These are phyloP conservation scores for Globisporangium irregulare DNA, from an alignment of 352 stramenopile species.

Conservation along the genomic window DNA sequence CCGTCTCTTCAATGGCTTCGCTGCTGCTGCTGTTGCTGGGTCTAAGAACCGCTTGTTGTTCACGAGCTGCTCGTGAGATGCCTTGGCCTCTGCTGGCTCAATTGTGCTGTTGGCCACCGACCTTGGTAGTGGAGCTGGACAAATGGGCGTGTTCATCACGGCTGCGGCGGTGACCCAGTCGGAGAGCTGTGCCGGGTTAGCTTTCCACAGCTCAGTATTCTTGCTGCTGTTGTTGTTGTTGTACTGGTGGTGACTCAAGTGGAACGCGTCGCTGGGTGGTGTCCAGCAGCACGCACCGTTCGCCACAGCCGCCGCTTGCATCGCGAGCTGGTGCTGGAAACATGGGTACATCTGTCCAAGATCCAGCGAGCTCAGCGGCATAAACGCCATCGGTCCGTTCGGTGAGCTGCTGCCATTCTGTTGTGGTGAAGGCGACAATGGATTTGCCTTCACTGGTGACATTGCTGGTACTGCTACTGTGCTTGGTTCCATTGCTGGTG, in stretches of 20 bases:
- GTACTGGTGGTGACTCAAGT: constrained; percentile 1
- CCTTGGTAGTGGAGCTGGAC: not conserved
- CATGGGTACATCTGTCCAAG: constrained; percentile 21
- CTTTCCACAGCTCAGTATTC: not conserved
- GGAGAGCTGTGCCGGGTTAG: constrained; percentile 1
- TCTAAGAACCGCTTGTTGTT: constrained; percentile 40
- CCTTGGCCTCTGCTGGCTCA: constrained; percentile 45
- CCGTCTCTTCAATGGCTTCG: constrained; percentile 15
- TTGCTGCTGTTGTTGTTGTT: not conserved
- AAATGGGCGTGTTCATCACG: not conserved
- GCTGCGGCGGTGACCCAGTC: not conserved
- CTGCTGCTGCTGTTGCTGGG: not conserved
- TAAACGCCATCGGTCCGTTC: constrained; percentile 17
- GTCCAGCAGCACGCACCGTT: constrained; percentile 17
- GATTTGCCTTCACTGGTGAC: not conserved
- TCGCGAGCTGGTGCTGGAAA: constrained; percentile 29
- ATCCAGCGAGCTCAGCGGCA: constrained; percentile 23
- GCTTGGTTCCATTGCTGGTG: not conserved
- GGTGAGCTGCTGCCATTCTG: constrained; percentile 7
- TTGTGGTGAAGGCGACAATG: not conserved
- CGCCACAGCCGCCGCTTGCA: constrained; percentile 17
- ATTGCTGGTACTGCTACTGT: not conserved
- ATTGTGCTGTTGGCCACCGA: constrained; percentile 32
- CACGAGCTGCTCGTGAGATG: constrained; percentile 28
- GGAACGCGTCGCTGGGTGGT: constrained; percentile 5